Evolutionary conservation across 1,284 basidiomycete species (phyloP).

Genomic region (Fomitopsis pinicola): DNA sequence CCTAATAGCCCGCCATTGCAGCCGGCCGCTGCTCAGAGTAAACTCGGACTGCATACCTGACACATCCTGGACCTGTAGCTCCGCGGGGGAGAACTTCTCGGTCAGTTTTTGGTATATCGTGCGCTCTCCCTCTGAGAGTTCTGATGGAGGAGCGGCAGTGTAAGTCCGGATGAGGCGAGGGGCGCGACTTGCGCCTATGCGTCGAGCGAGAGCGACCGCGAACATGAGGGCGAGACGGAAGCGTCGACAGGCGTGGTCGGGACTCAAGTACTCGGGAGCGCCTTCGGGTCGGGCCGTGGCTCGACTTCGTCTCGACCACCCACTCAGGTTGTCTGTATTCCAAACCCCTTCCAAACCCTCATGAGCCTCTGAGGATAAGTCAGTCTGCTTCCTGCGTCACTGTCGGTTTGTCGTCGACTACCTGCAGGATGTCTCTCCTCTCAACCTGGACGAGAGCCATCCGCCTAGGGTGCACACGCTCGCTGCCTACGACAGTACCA

Average conservation of each 20-base stretch:
- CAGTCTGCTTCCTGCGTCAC: background rate
- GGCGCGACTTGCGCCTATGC: slow-evolving; percentile 16
- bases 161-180: slow-evolving; percentile 11
- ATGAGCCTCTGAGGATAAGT: background rate
- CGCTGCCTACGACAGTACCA: slow-evolving; percentile 10
- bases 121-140: slow-evolving; percentile 58
- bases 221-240: slow-evolving; percentile 19
- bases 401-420: background rate
- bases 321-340: background rate
- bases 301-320: background rate
- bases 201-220: slow-evolving; percentile 24
- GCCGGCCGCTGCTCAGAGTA: background rate
- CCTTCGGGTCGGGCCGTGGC: background rate
- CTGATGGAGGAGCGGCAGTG: slow-evolving; percentile 10
- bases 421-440: slow-evolving; percentile 11
- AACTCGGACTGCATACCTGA: slow-evolving; percentile 53
- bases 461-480: slow-evolving; percentile 15
- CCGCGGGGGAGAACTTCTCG: slow-evolving; percentile 69
- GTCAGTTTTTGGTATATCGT: slow-evolving; percentile 72
- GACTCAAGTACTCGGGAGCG: background rate
- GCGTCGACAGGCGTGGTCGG: background rate
- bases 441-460: slow-evolving; percentile 16
- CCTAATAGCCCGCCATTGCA: slow-evolving; percentile 42
- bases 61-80: slow-evolving; percentile 82
- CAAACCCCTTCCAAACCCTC: background rate